Base-by-base conservation (phyloP, 2,329 filamentous ascomycete species). In the Cercospora zeina region DNA sequence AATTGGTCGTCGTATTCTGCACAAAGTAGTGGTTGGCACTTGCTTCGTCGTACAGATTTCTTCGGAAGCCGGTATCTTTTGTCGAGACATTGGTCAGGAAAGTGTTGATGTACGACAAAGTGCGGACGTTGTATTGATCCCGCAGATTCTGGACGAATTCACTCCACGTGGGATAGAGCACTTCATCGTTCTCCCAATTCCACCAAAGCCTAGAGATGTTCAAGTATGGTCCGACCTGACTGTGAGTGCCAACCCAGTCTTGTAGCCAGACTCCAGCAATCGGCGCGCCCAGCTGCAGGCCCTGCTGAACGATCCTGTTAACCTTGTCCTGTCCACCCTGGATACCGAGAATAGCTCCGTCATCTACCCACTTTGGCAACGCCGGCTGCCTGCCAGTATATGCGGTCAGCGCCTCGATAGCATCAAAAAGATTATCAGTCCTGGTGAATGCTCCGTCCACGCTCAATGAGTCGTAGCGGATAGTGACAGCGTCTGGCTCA, bases 191-290 rank as follows among this genome's bases (percentile, higher is more conserved):
- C 62, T 77, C 75, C 75, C 74, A 77, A 59, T 77, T 77, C 75
- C 75, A 77, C 75, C 74, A 76, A 2, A 77, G 69, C 31, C 75
- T 69, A 14, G 72, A 74, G 36, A 77, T 70, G 57, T 73, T 73
- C 45, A 70, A 68, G 54, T 73, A 74, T 7, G 74, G 72, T 13
- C 71, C 75, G 4, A 67, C 63, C 56, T 77, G 75, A 7, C 67
- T 62, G 50, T 75, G 73, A 8, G 74, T 76, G 1, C 74, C 74
- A 34, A 67, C 72, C 75, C 74, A 76, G 59, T 76, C 74, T 58
- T 76, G 74, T 14, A 76, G 66, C 74, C 74, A 76, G 4, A 76
- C 74, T 19, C 66, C 72, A 8, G 73, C 74, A 51, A 76, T 71
- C 4, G 74, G 74, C 47, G 71, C 73, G 8, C 65, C 65, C 14